Evolutionary conservation across 768 basidiomycete genomes (phyloP), one percentile per base, ranked within the genome.

Genomic region (Lepiota brunneoincarnata): DNA sequence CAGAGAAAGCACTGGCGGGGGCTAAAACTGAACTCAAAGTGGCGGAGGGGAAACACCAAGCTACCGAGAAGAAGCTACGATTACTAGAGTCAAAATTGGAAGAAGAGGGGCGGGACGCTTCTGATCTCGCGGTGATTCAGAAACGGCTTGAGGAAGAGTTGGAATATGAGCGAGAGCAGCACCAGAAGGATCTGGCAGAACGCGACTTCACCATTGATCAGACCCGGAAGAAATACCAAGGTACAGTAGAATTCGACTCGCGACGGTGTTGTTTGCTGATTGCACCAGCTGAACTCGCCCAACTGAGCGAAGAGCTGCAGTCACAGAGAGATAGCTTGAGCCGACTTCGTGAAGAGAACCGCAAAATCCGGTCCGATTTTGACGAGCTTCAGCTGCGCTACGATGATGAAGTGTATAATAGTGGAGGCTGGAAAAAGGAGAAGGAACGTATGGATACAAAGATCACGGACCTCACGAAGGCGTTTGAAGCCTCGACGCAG

Each of bases 161-260:
- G 62, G 87, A 91, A 58, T 87, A 89, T 54, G 86, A 89, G 64
- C 79, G 88, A 57, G 82, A 87, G 54, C 85, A 85, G 51, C 84
- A 92, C 63, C 82, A 84, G 63, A 87, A 91, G 61, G 89, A 92
- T 58, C 76, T 91, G n/a, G 74, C 81, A 1, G 88, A 91, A 57
- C 80, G 88, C 4, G 89, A 91, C 67, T 89, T 91, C 64, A 72
- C 85, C 10, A 77, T 81, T 28, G 86, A 91, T 59, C 90, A 91
- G 65, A 91, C 89, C 2, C 80, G 87, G 57, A 89, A 91, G 76
- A 91, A 90, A 65, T 91, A 93, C 61, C 90, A 93, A 78, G 82
- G 89, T 87, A 68, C 52, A 38, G 20, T 28, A n/a, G 1, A 38
- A n/a, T 24, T 10, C 15, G 21, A 14, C 24, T 14, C 11, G 24